Base-by-base conservation (phyloP, 2,329 filamentous ascomycete genomes). In the Metarhizium sp. region DNA sequence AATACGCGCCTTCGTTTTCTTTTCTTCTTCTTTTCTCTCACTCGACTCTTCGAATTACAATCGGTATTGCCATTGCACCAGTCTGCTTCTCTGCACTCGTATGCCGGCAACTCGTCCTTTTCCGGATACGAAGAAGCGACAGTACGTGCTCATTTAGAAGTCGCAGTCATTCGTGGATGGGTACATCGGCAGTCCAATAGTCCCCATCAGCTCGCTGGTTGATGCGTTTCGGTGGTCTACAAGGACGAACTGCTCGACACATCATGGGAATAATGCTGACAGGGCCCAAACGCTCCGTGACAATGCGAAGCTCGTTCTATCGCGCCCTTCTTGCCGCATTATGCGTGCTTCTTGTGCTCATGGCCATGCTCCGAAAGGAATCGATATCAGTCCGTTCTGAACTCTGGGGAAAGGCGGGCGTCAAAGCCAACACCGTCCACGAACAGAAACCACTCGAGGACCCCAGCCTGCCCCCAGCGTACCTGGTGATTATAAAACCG, bases 301-400 rank as follows among this genome's bases (percentile, higher is more conserved):
- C 66, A 60, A 77, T 78, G 75, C 71, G 77, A 59, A 78, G 75
- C 60, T 73, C 76, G 4, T 72, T 78, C 55, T 69, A 70, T 46
- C 70, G 74, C 66, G 75, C 72, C 51, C 64, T 78, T 13, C 56
- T 77, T 36, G 69, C 76, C 59, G 72, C 75, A 51, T 61, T 74
- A 25, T 68, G 68, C 56, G 65, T 79, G 53, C 63, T 78, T 10
- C 57, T 77, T 55, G 63, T 78, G 48, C 65, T 78, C 50, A 66
- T 67, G 50, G 58, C 74, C 34, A 68, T 74, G 6, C 68, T 76
- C 56, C 72, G 69, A 20, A 71, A 72, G 40, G 73, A 76, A 48
- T 62, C 69, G 8, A 68, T 74, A 55, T 70, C 73, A 52, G 69
- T 75, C 13, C 69, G 69, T 32, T 69, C 68, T 11, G 69, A 72